Conservation (phyloP, 1,284 basidiomycete genomes). For the Xanthoconium separans region DNA sequence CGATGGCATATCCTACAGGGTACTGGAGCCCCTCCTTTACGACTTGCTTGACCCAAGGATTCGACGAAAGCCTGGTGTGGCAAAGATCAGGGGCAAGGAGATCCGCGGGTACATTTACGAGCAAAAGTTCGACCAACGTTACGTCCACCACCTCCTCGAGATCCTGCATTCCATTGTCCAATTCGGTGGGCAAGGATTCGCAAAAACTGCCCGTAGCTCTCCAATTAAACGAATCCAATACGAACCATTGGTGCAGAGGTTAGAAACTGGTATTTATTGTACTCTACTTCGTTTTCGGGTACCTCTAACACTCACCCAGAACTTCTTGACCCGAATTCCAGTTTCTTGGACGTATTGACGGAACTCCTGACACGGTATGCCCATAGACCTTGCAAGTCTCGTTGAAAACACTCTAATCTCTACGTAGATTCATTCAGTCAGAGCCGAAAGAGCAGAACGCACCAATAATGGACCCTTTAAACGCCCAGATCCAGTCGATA, state of each 20-base stretch:
- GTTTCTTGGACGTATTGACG: conserved; percentile 74
- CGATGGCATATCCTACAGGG: conserved; percentile 40
- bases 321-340: conserved; percentile 55
- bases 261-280: conserved; percentile 49
- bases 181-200: conserved; percentile 88
- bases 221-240: conserved; percentile 63
- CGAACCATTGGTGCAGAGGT: conserved; percentile 54
- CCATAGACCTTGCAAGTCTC: not conserved
- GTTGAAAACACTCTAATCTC: not conserved
- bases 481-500: conserved; percentile 68
- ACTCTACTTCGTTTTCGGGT: conserved; percentile 1
- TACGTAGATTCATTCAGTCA: conserved; percentile 68
- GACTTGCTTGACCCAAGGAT: conserved; percentile 75
- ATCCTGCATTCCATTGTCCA: conserved; percentile 76
- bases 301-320: conserved; percentile 37
- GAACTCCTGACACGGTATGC: conserved; percentile 67
- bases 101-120: conserved; percentile 69
- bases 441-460: conserved; percentile 57
- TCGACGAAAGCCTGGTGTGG: conserved; percentile 46
- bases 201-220: conserved; percentile 63
- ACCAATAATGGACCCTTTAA: conserved; percentile 57
- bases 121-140: conserved; percentile 75
- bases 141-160: conserved; percentile 70
- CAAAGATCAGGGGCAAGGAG: conserved; percentile 63
- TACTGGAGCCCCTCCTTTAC: conserved; percentile 84